A percentile compares a stretch with the other conserved stretches of the same genome.
Evolutionary conservation across 148 eudicot species (phyloP).

Genomic region (Polygonum aviculare): DNA sequence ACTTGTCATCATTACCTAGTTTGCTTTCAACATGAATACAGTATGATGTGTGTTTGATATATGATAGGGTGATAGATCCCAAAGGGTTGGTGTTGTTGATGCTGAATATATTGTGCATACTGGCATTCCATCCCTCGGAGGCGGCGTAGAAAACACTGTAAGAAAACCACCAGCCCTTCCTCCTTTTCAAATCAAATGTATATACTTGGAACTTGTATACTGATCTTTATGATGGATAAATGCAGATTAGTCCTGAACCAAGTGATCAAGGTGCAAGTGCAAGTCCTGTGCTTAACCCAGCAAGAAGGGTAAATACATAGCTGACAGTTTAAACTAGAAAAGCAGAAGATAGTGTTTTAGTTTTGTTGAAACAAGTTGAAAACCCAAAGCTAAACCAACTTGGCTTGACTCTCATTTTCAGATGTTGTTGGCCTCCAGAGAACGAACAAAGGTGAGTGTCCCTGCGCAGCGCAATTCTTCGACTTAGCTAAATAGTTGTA

Average conservation of each 20-base stretch:
- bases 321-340: too few relatives aligned
- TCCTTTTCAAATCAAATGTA: too few relatives aligned
- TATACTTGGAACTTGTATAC: not conserved
- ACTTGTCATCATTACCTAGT: not conserved
- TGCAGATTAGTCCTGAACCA: not conserved
- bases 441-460: not conserved
- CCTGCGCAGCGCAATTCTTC: not conserved
- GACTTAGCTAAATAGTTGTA: not conserved
- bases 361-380: too few relatives aligned
- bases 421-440: not conserved
- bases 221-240: not conserved
- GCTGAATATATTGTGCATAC: constrained; percentile 52
- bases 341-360: too few relatives aligned
- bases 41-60: not conserved
- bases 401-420: not conserved
- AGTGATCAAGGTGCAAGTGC: not conserved
- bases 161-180: not conserved
- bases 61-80: constrained; percentile 42
- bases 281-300: not conserved
- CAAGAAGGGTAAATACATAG: not conserved
- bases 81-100: constrained; percentile 53
- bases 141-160: constrained; percentile 39
- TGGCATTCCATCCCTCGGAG: constrained; percentile 60
- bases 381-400: too few relatives aligned
- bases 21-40: not conserved